Evolutionary conservation across 257 asterid genomes (phyloP), one percentile per base, ranked within the genome.

Genomic region (Striga asiatica): DNA sequence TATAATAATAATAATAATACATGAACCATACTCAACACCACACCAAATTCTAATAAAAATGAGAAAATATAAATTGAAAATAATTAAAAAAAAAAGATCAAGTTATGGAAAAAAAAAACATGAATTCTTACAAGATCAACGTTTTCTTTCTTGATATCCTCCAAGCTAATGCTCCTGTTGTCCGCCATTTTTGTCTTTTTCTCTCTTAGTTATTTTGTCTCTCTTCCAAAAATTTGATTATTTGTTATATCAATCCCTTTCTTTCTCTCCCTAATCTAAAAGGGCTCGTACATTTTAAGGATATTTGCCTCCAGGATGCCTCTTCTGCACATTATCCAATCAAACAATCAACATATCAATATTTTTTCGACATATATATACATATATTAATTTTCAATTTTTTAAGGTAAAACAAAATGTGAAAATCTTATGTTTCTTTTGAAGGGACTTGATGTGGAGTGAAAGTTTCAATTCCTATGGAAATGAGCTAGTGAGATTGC

Each of bases 101-200:
- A 10, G 16, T 8, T 3, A 19, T 27, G 17, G 19, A 6, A 18
- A 12, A 21, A n/a, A 9, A 51, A 47, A 3, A 31, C 45, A 6
- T 18, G 20, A 24, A 2, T 3, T 0, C 76, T 2, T 77, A 81
- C 97, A 27, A 88, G 89, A 73, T 88, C 97, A 0, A 88, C 78
- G 38, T 73, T 81, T 76, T 88, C 97, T 28, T 74, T 82, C 59
- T 63, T 76, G 34, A 88, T 84, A 27, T 76, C 93, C 58, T 88
- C 93, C 84, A 88, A 68, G 34, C 71, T 75, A 52, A 73, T 60
- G 17, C 65, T 60, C 38, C 49, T 60, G 22, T 47, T 65, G 2
- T 64, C 58, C 61, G 74, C 73, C 80, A 72, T 75, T 9, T 65
- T 18, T 20, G 38, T n/a, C 22, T 10, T 1, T 4, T 13, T 6